A percentile compares a stretch with the other conserved stretches of the same genome.
phyloP scores from a whole-genome alignment of 805 yeast species.

The Ogataea nitratoaversa region DNA sequence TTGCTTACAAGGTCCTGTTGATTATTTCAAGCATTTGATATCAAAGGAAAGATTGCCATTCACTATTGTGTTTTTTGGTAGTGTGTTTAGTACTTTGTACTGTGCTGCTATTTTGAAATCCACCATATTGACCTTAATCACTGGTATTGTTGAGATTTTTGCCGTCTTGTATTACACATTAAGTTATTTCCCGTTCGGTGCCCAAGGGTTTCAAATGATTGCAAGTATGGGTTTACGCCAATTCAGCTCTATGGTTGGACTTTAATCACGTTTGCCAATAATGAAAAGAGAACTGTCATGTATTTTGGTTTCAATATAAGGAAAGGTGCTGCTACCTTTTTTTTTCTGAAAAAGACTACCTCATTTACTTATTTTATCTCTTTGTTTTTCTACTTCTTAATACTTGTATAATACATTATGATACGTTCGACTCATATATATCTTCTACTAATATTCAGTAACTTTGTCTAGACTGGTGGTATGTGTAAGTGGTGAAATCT shows the following conservation, averaged over 20 bases:
- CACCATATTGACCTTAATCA: constrained; percentile 69
- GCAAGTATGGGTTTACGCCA: constrained; percentile 36
- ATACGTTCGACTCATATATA: not conserved
- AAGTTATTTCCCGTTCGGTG: constrained; percentile 95
- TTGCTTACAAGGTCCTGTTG: constrained; percentile 86
- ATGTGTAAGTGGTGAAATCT: too few species aligned
- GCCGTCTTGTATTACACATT: constrained; percentile 89
- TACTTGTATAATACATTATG: not conserved
- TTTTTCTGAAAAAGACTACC: too few species aligned
- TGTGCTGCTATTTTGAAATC: constrained; percentile 68
- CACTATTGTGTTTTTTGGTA: constrained; percentile 73
- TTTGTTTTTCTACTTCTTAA: not conserved
- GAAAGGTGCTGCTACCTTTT: not conserved
- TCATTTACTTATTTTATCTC: not conserved
- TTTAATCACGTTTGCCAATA: constrained; percentile 2
- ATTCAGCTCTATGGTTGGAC: constrained; percentile 39
- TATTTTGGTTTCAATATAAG: not conserved
- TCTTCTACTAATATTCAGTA: too few species aligned
- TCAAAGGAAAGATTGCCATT: constrained; percentile 77
- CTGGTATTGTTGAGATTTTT: constrained; percentile 71
- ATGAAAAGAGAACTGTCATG: too few species aligned
- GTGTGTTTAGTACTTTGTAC: constrained; percentile 73
- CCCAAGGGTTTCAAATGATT: constrained; percentile 59
- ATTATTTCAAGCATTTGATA: constrained; percentile 67
- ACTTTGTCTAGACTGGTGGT: too few species aligned